Conservation (phyloP, 2,329 filamentous ascomycete species). For the Didymella pinodella region DNA sequence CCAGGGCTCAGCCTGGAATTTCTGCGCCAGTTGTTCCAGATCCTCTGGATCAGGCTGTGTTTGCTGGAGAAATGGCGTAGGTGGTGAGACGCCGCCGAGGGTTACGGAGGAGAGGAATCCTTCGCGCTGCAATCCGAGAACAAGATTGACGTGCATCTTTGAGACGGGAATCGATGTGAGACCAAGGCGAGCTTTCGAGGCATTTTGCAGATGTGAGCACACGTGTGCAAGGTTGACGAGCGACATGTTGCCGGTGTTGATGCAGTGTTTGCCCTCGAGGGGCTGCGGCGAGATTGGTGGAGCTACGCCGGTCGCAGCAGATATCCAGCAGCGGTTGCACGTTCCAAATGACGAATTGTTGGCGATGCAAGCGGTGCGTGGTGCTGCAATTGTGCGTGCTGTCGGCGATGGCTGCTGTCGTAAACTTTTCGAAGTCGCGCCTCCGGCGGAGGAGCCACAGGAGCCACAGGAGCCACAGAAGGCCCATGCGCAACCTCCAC, state of each 20-base stretch:
- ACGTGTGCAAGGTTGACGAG: slow-evolving; percentile 78
- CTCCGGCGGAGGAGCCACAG: slow-evolving; percentile 12
- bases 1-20: slow-evolving; percentile 53
- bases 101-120: slow-evolving; percentile 84
- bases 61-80: slow-evolving; percentile 46
- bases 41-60: slow-evolving; percentile 39
- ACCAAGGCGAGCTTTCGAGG: slow-evolving; percentile 80
- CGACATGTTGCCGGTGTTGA: slow-evolving; percentile 63
- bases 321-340: neutral
- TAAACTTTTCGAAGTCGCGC: slow-evolving; percentile 44
- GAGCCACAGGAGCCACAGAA: neutral
- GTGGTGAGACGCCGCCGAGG: slow-evolving; percentile 70
- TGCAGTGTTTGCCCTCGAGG: slow-evolving; percentile 38
- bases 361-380: slow-evolving; percentile 20
- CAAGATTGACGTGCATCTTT: slow-evolving; percentile 79
- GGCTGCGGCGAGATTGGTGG: slow-evolving; percentile 26
- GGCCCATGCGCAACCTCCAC: slow-evolving; percentile 6
- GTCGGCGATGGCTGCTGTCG: slow-evolving; percentile 29
- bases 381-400: slow-evolving; percentile 36
- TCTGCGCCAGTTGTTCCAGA: slow-evolving; percentile 43
- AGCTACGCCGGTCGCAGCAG: neutral
- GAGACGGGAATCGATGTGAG: slow-evolving; percentile 83
- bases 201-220: slow-evolving; percentile 92
- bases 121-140: slow-evolving; percentile 79
- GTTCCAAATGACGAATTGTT: neutral